Evolutionary conservation across 2,329 filamentous ascomycete genomes (phyloP).

Genomic region (Ophiobolus disseminans): DNA sequence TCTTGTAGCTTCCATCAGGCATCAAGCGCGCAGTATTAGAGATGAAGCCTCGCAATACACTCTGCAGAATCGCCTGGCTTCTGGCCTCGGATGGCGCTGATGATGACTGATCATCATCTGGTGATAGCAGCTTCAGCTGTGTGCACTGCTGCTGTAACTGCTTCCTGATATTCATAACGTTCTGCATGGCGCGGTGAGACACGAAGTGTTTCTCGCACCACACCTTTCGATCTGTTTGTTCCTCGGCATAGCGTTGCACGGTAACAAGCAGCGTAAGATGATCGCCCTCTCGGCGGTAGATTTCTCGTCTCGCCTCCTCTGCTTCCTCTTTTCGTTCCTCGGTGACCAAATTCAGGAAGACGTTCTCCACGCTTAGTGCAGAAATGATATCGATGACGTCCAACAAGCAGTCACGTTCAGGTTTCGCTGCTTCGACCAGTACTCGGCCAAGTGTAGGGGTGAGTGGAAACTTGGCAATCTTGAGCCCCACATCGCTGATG

Average conservation of each 20-base stretch:
- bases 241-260: conserved; percentile 65
- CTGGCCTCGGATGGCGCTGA: conserved; percentile 49
- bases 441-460: conserved; percentile 82
- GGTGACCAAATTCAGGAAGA: conserved; percentile 66
- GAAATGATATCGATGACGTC: conserved; percentile 87
- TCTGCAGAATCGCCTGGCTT: conserved; percentile 61
- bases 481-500: conserved; percentile 76
- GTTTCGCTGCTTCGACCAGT: conserved; percentile 76
- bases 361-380: conserved; percentile 68
- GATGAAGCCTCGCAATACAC: conserved; percentile 65
- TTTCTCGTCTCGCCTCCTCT: conserved; percentile 60
- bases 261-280: conserved; percentile 68
- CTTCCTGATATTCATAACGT: conserved; percentile 70
- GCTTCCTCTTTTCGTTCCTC: conserved; percentile 68
- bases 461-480: conserved; percentile 84
- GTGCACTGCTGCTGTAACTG: conserved; percentile 65
- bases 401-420: conserved; percentile 74
- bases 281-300: conserved; percentile 68
- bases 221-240: conserved; percentile 63
- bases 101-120: conserved; percentile 19
- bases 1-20: conserved; percentile 68
- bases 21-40: conserved; percentile 67
- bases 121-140: conserved; percentile 51
- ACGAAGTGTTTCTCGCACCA: conserved; percentile 68
- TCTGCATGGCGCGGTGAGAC: conserved; percentile 69